A percentile compares a stretch with the other conserved stretches of the same genome.
Conservation (phyloP, 257 asterid species). For the Eustoma russellianum region DNA sequence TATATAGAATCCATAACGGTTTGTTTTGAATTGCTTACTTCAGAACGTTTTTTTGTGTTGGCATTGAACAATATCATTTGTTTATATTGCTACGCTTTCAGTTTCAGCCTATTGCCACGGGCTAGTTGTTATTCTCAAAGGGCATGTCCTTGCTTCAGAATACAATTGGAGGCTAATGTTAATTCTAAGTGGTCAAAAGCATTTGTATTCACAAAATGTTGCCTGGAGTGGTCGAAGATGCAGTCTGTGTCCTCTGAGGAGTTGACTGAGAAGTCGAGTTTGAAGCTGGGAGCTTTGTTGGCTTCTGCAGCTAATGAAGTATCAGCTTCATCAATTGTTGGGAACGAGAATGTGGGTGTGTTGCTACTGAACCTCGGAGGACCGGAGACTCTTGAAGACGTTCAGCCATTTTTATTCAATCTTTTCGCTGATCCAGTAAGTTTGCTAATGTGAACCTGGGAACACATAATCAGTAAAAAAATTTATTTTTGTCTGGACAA, state of each 20-base stretch:
- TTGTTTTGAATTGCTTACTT: background rate
- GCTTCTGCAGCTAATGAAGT: constrained; percentile 49
- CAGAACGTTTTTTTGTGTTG: background rate
- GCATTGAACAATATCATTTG: background rate
- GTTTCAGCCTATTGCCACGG: constrained; percentile 43
- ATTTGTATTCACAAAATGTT: constrained; percentile 30
- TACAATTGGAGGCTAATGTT: constrained; percentile 41
- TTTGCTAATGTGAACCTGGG: background rate
- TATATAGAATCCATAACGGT: background rate
- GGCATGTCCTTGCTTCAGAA: constrained; percentile 41
- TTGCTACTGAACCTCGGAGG: constrained; percentile 96
- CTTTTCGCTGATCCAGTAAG: constrained; percentile 98
- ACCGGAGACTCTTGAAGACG: constrained; percentile 96
- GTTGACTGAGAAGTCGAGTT: constrained; percentile 18
- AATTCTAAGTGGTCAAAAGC: constrained; percentile 29
- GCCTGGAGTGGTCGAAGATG: constrained; percentile 36
- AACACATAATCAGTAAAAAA: background rate
- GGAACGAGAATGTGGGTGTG: constrained; percentile 81
- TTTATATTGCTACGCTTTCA: background rate
- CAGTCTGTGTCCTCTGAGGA: constrained; percentile 20
- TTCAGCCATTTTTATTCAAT: constrained; percentile 92
- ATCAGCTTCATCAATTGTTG: constrained; percentile 35
- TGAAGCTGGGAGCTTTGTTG: constrained; percentile 40
- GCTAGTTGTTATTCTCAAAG: constrained; percentile 38
- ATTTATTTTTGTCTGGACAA: background rate